Evolutionary conservation across 2,329 filamentous ascomycete species (phyloP).

Genomic region (Apiospora sp.): DNA sequence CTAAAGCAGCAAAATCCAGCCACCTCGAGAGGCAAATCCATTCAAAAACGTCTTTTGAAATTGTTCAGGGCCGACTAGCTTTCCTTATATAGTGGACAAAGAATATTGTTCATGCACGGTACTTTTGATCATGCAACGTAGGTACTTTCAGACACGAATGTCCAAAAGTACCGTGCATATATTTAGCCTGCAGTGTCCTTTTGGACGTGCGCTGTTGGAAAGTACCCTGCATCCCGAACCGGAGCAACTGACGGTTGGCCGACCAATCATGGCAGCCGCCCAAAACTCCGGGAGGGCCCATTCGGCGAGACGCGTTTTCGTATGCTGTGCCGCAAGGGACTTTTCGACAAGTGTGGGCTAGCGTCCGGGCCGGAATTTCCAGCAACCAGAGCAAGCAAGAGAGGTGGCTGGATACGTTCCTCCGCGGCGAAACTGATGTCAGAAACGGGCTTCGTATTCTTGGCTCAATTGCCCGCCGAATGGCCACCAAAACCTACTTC

Average conservation of each 20-base stretch:
- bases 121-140: conserved; percentile 5
- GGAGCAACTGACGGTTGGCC: neutral
- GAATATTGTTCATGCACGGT: neutral
- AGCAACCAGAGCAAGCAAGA: neutral
- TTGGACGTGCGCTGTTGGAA: neutral
- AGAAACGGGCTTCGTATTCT: no score
- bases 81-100: neutral
- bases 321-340: neutral
- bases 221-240: neutral
- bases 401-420: neutral
- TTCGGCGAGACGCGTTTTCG: neutral
- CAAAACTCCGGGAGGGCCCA: neutral
- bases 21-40: neutral
- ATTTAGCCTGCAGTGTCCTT: neutral
- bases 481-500: no score
- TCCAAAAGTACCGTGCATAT: conserved; percentile 4
- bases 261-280: neutral
- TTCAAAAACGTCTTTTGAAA: no score
- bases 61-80: neutral
- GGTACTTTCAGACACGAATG: neutral
- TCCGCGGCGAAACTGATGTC: no score
- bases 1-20: neutral
- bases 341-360: neutral
- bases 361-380: neutral
- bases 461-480: no score